Conservation (phyloP, 805 yeast genomes). For the Zygosaccharomyces bisporus region DNA sequence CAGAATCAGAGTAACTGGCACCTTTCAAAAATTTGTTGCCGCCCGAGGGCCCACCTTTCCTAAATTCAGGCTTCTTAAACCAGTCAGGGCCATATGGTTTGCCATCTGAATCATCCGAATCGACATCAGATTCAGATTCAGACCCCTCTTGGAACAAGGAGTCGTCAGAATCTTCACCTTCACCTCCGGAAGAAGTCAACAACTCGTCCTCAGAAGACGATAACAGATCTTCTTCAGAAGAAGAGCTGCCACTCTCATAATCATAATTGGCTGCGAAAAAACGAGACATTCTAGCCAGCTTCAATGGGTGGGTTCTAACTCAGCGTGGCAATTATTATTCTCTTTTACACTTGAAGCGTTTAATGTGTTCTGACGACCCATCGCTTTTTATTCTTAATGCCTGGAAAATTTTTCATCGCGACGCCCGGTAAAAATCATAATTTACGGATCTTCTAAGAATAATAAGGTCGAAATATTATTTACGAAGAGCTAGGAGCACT, state of each 20-base stretch:
- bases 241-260: constrained; percentile 43
- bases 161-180: constrained; percentile 37
- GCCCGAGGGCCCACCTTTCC: constrained; percentile 34
- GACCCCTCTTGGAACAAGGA: constrained; percentile 37
- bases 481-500: no score
- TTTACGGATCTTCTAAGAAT: background rate
- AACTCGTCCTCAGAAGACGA: constrained; percentile 42
- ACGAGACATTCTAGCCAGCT: constrained; percentile 63
- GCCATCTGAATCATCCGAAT: constrained; percentile 42
- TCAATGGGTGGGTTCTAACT: background rate
- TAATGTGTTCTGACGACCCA: background rate
- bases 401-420: constrained; percentile 17
- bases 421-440: constrained; percentile 7
- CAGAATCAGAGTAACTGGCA: constrained; percentile 38
- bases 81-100: constrained; percentile 44
- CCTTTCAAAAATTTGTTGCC: constrained; percentile 37
- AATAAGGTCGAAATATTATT: background rate
- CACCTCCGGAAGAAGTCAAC: constrained; percentile 25
- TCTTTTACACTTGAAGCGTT: background rate
- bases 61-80: constrained; percentile 41
- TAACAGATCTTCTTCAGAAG: constrained; percentile 44
- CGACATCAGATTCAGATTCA: constrained; percentile 40
- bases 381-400: constrained; percentile 3
- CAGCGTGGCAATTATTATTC: constrained; percentile 5
- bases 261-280: constrained; percentile 66